These are phyloP conservation scores for Paraphysoderma sedebokerense DNA, from an alignment of 371 early-diverging fungal genomes.

Conservation along the genomic window DNA sequence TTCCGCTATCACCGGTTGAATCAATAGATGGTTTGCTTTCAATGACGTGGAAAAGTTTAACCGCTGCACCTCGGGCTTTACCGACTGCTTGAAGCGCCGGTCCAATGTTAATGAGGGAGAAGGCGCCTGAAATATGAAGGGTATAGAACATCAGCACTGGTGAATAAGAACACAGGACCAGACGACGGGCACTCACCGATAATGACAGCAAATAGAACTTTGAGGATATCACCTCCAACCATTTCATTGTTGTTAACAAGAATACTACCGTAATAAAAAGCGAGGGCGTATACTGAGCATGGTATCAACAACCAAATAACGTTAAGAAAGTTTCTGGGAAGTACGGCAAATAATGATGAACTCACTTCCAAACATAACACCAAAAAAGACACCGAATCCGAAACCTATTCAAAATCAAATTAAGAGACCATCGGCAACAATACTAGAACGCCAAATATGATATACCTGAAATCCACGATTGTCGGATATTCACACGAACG, in stretches of 20 bases:
- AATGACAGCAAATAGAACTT: slow-evolving; percentile 54
- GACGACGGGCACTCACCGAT: slow-evolving; percentile 28
- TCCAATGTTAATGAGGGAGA: slow-evolving; percentile 27
- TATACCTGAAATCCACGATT: too few species aligned
- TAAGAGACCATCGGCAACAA: too few species aligned
- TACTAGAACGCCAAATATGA: too few species aligned
- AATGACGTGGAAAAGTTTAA: slow-evolving; percentile 51
- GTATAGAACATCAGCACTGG: slow-evolving; percentile 22
- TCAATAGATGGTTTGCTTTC: slow-evolving; percentile 56
- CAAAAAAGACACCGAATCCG: slow-evolving; percentile 8
- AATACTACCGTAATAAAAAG: slow-evolving; percentile 60
- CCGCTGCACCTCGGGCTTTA: slow-evolving; percentile 47
- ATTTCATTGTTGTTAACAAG: slow-evolving; percentile 27
- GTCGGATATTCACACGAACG: slow-evolving; percentile 9
- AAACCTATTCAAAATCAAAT: too few species aligned
- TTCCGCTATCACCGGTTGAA: slow-evolving; percentile 6
- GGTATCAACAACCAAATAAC: not conserved
- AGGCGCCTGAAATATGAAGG: slow-evolving; percentile 20
- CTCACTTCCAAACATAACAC: slow-evolving; percentile 25
- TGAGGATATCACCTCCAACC: slow-evolving; percentile 28
- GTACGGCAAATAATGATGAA: slow-evolving; percentile 42
- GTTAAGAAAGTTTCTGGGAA: not conserved
- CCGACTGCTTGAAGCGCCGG: slow-evolving; percentile 36
- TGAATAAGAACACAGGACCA: too few species aligned
- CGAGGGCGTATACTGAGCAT: slow-evolving; percentile 38